Evolutionary conservation across 208 protist genomes (phyloP).

Genomic region (Leishmania amazonensis): DNA sequence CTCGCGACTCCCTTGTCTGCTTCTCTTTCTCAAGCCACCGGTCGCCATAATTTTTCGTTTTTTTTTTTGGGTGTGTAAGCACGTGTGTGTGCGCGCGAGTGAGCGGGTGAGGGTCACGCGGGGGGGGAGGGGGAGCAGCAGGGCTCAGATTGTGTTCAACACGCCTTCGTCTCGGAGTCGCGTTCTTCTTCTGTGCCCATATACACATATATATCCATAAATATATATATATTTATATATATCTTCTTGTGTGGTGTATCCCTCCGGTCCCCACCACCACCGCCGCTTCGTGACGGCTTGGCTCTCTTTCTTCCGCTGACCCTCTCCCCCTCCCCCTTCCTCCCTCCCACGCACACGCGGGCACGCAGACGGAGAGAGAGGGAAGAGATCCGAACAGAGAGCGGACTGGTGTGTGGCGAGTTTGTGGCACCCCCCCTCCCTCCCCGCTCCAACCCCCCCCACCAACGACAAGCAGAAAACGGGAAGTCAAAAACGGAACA

Average conservation of each 20-base stretch:
- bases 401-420: neutral
- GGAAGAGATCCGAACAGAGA: neutral
- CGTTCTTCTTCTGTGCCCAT: neutral
- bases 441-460: too few relatives aligned
- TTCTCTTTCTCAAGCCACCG: neutral
- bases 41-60: neutral
- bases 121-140: neutral
- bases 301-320: neutral
- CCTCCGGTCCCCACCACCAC: too few relatives aligned
- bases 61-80: neutral
- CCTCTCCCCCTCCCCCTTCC: neutral
- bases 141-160: neutral
- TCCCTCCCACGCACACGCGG: neutral
- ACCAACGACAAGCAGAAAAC: too few relatives aligned
- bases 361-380: neutral
- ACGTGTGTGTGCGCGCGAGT: neutral
- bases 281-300: too few relatives aligned
- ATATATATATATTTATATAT: too few relatives aligned
- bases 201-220: neutral
- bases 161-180: neutral
- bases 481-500: neutral
- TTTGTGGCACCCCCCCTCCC: neutral
- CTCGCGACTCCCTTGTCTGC: neutral
- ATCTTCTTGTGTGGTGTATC: too few relatives aligned
- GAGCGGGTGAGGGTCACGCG: neutral